Evolutionary conservation across 2,329 filamentous ascomycete genomes (phyloP).

Genomic region (Fusarium sp.): DNA sequence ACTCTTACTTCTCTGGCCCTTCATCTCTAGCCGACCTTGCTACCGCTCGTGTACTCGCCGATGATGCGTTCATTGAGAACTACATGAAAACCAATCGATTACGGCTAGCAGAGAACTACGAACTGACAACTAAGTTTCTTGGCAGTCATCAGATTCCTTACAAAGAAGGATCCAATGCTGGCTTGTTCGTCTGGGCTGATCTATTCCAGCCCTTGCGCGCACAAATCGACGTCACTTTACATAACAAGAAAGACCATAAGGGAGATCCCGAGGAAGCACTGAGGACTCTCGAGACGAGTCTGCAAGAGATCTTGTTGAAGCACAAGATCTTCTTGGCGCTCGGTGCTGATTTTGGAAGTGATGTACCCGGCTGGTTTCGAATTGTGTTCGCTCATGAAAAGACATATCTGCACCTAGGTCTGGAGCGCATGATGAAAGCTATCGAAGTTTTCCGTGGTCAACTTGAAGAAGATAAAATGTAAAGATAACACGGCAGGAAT

Average conservation of each 20-base stretch:
- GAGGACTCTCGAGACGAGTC: accelerated
- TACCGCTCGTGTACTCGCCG: neutral
- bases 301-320: neutral
- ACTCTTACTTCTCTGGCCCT: neutral
- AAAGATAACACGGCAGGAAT: accelerated
- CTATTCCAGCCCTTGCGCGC: neutral
- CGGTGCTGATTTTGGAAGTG: neutral
- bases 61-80: accelerated
- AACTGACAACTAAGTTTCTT: neutral
- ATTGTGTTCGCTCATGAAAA: neutral
- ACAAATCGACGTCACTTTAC: accelerated
- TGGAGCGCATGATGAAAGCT: neutral
- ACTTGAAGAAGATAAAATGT: accelerated
- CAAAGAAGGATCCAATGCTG: neutral
- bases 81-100: neutral
- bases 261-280: accelerated
- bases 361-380: neutral
- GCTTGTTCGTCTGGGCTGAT: neutral
- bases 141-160: neutral
- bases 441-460: neutral
- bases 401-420: neutral
- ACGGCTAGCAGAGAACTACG: neutral
- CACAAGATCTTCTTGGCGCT: neutral
- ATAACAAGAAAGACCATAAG: accelerated
- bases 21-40: neutral